phyloP scores from a whole-genome alignment of 345 rosid species.

The Bruguiera parviflora region DNA sequence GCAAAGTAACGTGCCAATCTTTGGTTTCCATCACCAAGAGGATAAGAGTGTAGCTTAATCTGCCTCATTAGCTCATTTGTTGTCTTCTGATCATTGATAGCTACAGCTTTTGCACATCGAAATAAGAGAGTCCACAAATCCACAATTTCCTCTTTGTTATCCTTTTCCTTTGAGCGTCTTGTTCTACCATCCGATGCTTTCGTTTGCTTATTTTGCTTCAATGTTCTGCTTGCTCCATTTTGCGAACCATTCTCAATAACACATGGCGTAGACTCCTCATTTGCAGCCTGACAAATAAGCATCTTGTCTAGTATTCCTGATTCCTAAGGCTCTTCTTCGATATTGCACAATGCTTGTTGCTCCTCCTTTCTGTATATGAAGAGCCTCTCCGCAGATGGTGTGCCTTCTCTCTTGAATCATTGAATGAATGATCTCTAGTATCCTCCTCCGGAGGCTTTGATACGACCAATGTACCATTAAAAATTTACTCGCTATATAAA shows the following conservation, averaged over 20 bases:
- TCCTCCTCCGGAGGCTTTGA: slow-evolving; percentile 1
- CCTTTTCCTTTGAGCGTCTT: slow-evolving; percentile 37
- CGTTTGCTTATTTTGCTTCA: slow-evolving; percentile 24
- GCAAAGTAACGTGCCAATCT: slow-evolving; percentile 45
- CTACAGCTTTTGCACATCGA: slow-evolving; percentile 59
- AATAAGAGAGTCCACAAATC: slow-evolving; percentile 53
- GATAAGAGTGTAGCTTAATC: slow-evolving; percentile 44
- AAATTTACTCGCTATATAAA: not conserved
- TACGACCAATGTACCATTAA: not conserved
- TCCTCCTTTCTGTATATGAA: slow-evolving; percentile 35
- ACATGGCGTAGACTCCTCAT: slow-evolving; percentile 14
- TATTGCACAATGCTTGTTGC: slow-evolving; percentile 47
- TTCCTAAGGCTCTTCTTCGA: slow-evolving; percentile 35
- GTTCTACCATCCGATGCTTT: slow-evolving; percentile 35
- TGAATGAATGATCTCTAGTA: not conserved
- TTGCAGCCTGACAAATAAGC: slow-evolving; percentile 29
- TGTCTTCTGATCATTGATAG: slow-evolving; percentile 35
- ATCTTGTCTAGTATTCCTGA: slow-evolving; percentile 51
- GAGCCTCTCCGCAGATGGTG: slow-evolving; percentile 28
- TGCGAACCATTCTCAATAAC: slow-evolving; percentile 36
- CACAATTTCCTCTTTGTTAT: slow-evolving; percentile 36
- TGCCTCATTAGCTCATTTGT: slow-evolving; percentile 41
- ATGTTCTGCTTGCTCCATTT: slow-evolving; percentile 24
- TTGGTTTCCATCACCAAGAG: slow-evolving; percentile 46
- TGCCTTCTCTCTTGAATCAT: slow-evolving; percentile 40